Evolutionary conservation across 2,329 filamentous ascomycete genomes (phyloP).

Genomic region (Cercospora nicotianae): DNA sequence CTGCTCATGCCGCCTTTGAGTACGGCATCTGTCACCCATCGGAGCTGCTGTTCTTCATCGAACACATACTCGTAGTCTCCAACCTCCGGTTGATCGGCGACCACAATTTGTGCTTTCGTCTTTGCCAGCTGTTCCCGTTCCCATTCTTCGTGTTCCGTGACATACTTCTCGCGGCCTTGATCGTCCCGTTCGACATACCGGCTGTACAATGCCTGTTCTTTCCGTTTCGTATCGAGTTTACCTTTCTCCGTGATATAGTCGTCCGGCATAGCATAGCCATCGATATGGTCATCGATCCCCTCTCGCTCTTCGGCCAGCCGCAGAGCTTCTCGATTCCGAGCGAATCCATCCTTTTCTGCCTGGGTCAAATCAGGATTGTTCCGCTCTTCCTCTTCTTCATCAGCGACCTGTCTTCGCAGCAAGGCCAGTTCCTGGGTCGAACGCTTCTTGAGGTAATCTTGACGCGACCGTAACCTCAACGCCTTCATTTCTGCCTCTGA

Average conservation of each 20-base stretch:
- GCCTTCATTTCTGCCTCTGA: conserved; percentile 74
- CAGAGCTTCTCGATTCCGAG: conserved; percentile 72
- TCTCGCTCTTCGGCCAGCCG: conserved; percentile 68
- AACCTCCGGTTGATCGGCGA: conserved; percentile 71
- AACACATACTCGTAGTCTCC: conserved; percentile 91
- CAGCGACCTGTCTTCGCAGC: conserved; percentile 84
- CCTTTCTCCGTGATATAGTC: conserved; percentile 94
- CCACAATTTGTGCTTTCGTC: conserved; percentile 80
- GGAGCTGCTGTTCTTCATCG: conserved; percentile 83
- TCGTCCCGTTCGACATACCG: conserved; percentile 86
- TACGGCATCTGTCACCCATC: conserved; percentile 75
- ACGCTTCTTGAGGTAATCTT: conserved; percentile 91
- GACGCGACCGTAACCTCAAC: conserved; percentile 77
- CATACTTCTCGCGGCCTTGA: conserved; percentile 80
- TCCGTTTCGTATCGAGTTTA: conserved; percentile 81
- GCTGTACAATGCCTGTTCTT: conserved; percentile 86
- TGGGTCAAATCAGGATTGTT: conserved; percentile 72
- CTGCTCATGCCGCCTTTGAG: conserved; percentile 70
- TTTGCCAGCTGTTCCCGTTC: conserved; percentile 85
- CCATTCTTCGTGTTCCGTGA: conserved; percentile 96
- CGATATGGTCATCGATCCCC: conserved; percentile 84
- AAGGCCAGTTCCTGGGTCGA: conserved; percentile 82
- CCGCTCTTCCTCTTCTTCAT: conserved; percentile 77
- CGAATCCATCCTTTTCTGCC: conserved; percentile 82
- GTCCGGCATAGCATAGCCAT: conserved; percentile 90